Evolutionary conservation across 768 basidiomycete genomes (phyloP).

Genomic region (Dictyophora rubrovolvata): DNA sequence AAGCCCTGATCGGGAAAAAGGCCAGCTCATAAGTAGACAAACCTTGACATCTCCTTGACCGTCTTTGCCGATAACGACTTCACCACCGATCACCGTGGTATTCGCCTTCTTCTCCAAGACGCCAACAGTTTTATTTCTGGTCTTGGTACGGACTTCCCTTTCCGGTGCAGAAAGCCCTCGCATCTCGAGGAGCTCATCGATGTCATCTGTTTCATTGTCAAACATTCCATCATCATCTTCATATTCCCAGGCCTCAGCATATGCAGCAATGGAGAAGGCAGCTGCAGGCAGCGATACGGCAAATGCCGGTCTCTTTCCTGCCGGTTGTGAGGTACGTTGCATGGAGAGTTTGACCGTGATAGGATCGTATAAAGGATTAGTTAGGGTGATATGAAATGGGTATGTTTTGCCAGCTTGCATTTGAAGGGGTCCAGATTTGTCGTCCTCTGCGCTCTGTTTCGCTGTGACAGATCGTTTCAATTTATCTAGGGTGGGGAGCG

Average conservation of each 20-base stretch:
- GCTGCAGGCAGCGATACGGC: conserved; percentile 70
- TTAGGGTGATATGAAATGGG: conserved; percentile 80
- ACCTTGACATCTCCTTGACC: conserved; percentile 75
- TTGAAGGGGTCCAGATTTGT: neutral
- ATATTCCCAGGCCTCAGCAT: conserved; percentile 96
- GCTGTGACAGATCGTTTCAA: conserved; percentile 23
- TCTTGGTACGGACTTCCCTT: conserved; percentile 14
- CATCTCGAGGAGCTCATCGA: conserved; percentile 37
- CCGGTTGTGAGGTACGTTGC: conserved; percentile 46
- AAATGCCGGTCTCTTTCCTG: conserved; percentile 52
- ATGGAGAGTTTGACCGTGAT: conserved; percentile 85
- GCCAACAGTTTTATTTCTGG: conserved; percentile 39
- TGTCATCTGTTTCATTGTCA: conserved; percentile 32
- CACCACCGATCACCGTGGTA: conserved; percentile 78
- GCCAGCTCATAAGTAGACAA: conserved; percentile 16
- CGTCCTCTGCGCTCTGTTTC: conserved; percentile 20
- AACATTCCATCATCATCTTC: conserved; percentile 89
- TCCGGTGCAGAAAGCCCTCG: conserved; percentile 22
- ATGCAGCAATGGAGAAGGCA: conserved; percentile 76
- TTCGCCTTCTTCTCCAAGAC: conserved; percentile 88
- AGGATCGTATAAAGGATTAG: conserved; percentile 93
- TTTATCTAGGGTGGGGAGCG: conserved; percentile 32
- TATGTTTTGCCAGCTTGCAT: conserved; percentile 76
- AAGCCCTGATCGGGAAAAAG: neutral
- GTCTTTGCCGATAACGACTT: conserved; percentile 76